Base-by-base conservation (phyloP, 305 asterid genomes). In the Vinca major region DNA sequence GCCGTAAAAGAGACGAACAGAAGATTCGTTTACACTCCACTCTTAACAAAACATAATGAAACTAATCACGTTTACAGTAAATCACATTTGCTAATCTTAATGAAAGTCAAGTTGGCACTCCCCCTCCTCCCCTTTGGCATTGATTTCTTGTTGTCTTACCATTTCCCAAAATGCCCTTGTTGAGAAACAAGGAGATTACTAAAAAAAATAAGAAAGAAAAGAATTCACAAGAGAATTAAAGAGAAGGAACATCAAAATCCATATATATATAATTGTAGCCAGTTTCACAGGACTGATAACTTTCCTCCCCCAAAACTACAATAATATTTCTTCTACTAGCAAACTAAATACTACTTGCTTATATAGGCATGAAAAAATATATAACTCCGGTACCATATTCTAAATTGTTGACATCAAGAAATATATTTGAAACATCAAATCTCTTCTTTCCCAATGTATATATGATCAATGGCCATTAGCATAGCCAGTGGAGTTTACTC, bases 391-490 rank as follows among this genome's bases (percentile, higher is more conserved):
- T 78, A 77, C 70, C 78, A 79, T 64, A 65, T 56, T 62, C 63
- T 71, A 54, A 69, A 54, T 60, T 62, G 67, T 60, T 33, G 62
- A 26, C 20, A 79, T 62, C 49, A 73, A 78, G 84, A 54, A 73
- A 72, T 78, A 40, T 56, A 36, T 66, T 70, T 66, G 49, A 73
- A 45, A 73, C 71, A 47, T 44, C 8, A 61, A 64, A 62, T 33
- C 17, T 53, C 19, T 7, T 19, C 19, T 11, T 45, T 53, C 16
- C n/a, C 45, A 26, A 26, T 43, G 33, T 62, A 43, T 60, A 2
- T 60, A 21, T 7, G 67, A 79, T 82, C 83, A 89, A 69, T 66
- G 87, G 56, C 88, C 85, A 41, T 79, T 74, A 64, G 71, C 55
- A 70, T 83, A 82, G 60, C 80, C 76, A 50, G 45, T 58, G 9